These are phyloP conservation scores for Aspergillus asperescens DNA, from an alignment of 495 filamentous ascomycete genomes.

Conservation along the genomic window DNA sequence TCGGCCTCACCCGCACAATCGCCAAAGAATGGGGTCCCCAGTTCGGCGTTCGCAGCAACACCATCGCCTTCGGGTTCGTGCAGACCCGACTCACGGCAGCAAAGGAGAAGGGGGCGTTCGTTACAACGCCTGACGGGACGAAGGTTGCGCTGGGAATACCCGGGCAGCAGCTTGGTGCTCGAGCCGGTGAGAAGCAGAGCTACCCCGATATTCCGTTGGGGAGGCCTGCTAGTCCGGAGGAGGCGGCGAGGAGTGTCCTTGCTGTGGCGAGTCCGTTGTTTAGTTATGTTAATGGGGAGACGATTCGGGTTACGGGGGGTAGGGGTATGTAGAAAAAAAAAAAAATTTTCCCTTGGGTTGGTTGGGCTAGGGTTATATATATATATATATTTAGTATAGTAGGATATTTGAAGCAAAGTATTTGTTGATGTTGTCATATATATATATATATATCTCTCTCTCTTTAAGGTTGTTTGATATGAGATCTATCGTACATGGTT, in stretches of 20 bases:
- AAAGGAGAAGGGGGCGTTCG: constrained; percentile 75
- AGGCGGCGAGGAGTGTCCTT: constrained; percentile 73
- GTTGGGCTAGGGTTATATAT: not conserved
- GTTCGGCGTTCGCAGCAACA: constrained; percentile 80
- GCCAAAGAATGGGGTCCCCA: constrained; percentile 88
- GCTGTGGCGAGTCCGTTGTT: constrained; percentile 76
- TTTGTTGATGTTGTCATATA: too few relatives aligned
- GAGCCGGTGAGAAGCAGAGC: constrained; percentile 30
- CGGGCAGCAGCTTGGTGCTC: constrained; percentile 45
- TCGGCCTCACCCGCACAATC: constrained; percentile 76
- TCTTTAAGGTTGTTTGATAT: too few relatives aligned
- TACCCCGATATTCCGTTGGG: constrained; percentile 70
- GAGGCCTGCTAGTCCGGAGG: constrained; percentile 66
- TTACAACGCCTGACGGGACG: constrained; percentile 67
- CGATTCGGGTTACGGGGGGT: constrained; percentile 77
- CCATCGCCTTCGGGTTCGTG: constrained; percentile 76
- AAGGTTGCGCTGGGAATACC: constrained; percentile 78
- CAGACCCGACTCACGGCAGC: constrained; percentile 69
- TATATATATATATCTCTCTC: too few relatives aligned
- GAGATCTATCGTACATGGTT: not conserved
- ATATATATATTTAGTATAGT: not conserved
- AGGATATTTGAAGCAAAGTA: too few relatives aligned
- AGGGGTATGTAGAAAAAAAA: constrained; percentile 60
- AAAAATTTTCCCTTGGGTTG: not conserved
- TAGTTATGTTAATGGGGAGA: constrained; percentile 78